Base-by-base conservation (phyloP, 2,329 filamentous ascomycete species). In the Colletotrichum chrysophilum region DNA sequence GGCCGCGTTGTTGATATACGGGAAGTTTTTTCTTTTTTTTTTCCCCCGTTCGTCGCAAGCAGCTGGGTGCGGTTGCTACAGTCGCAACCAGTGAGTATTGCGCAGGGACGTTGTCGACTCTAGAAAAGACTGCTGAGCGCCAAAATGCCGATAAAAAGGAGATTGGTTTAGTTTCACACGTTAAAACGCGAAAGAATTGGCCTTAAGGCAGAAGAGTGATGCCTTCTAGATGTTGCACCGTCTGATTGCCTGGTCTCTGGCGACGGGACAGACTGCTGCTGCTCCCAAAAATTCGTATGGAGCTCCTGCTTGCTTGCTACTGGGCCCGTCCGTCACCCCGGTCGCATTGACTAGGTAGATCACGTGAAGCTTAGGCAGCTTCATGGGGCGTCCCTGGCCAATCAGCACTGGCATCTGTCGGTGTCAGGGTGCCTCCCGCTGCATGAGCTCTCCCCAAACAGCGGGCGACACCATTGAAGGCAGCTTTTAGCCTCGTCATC, bases 401-500 rank as follows among this genome's bases (percentile, higher is more conserved):
- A 74, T 65, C 74, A 68, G 65, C 26, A 58, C 24, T 28, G 18
- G 28, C 62, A 43, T 73, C 34, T 12, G 55, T 64, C 48, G 60
- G 67, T 70, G 71, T 64, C 58, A 68, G 70, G 56, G 70, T 73
- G 73, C 70, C 65, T 76, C 72, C 55, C 70, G 58, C 62, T 67
- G 74, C 70, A 71, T 56, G 70, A 76, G 74, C 74, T 75, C 62
- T 52, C 72, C 66, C 70, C 73, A 72, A 75, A 68, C 74, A 75
- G 69, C 70, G 70, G 58, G 64, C 48, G 52, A 71, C 68, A 64
- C 74, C 58, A 58, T 74, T 70, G 82, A 85, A 89, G 87, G 87
- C 87, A 88, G 86, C 87, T 86, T 85, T 83, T 85, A 88, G 88
- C 88, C 87, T 89, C 88, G 88, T 90, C 88, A 90, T 88, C 88